Evolutionary conservation across 2,329 filamentous ascomycete genomes (phyloP), one percentile per base, ranked within the genome.

Genomic region (Xylogone sp.): DNA sequence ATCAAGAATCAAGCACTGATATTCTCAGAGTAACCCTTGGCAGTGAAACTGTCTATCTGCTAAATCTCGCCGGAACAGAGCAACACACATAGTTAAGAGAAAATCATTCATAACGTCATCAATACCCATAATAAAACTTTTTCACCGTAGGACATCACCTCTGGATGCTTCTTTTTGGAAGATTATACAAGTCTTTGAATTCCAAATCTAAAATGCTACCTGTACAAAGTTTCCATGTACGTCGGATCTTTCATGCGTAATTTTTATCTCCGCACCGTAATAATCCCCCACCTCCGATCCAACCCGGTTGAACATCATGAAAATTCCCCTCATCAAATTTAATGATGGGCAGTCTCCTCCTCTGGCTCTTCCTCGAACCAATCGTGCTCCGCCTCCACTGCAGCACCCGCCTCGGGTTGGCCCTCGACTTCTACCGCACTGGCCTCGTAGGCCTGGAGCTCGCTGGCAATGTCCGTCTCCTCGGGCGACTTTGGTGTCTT

Each of bases 341-440:
- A 66, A 48, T 66, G 63, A 18, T 60, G 55, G 49, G 53, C 57
- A 10, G 49, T 54, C 51, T 85, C 78, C 61, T 81, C 82, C 67
- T 69, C 65, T 42, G 60, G 61, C 77, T 92, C 86, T 70, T 90
- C 86, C 72, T 92, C 90, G 64, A 96, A 88, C 90, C 91, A 97
- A 75, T 86, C 75, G 64, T 79, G 75, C 53, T 81, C 71, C 53
- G 73, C 75, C 55, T 86, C 79, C 52, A 81, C 76, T 60, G 77
- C 77, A 70, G 83, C 79, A 59, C 79, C 80, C 55, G 75, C 71
- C 62, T 79, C 77, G 61, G 88, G 83, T 73, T 90, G 84, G 61
- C 93, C 93, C 80, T 97, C 93, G 60, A 97, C 86, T 75, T 99
- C 94, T 62, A 97, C 92, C 64, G 86, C 82, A 81, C 96, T 90